A percentile compares a stretch with the other conserved stretches of the same genome.
These are phyloP conservation scores for Xylariales sp. DNA, from an alignment of 2,329 filamentous ascomycete genomes.

Conservation along the genomic window DNA sequence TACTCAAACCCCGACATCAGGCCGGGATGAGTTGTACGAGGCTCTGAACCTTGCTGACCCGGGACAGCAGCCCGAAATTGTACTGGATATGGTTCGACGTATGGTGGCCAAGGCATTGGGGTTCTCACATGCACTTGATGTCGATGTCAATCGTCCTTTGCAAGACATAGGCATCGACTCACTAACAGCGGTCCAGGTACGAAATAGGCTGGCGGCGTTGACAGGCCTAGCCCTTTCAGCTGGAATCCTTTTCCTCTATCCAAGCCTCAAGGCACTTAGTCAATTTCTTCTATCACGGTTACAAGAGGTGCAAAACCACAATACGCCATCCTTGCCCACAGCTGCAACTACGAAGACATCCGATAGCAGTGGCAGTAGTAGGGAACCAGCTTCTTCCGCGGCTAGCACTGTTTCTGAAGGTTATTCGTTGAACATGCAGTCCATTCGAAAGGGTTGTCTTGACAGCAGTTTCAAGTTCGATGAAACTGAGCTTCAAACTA, in stretches of 20 bases:
- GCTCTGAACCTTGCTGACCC: slow-evolving; percentile 13
- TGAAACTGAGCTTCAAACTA: slow-evolving; percentile 10
- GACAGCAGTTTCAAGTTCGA: slow-evolving; percentile 18
- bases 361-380: slow-evolving; percentile 9
- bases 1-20: too few relatives aligned
- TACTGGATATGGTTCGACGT: slow-evolving; percentile 17
- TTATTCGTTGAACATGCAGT: slow-evolving; percentile 11
- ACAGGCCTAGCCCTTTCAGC: slow-evolving; percentile 17
- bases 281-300: slow-evolving; percentile 13
- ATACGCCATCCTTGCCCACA: slow-evolving; percentile 12
- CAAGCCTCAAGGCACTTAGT: slow-evolving; percentile 15
- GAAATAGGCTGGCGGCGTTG: slow-evolving; percentile 17
- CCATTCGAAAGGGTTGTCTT: slow-evolving; percentile 18
- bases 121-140: slow-evolving; percentile 12
- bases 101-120: slow-evolving; percentile 19
- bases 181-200: slow-evolving; percentile 20
- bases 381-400: neutral
- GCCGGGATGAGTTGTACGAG: slow-evolving; percentile 10
- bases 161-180: slow-evolving; percentile 23
- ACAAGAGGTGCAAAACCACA: slow-evolving; percentile 9
- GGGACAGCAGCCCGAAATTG: slow-evolving; percentile 13
- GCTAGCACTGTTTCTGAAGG: slow-evolving; percentile 9
- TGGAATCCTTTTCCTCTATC: slow-evolving; percentile 16
- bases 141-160: slow-evolving; percentile 16
- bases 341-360: slow-evolving; percentile 7